Conservation (phyloP, 345 rosid species). For the Gossypium bickii region DNA sequence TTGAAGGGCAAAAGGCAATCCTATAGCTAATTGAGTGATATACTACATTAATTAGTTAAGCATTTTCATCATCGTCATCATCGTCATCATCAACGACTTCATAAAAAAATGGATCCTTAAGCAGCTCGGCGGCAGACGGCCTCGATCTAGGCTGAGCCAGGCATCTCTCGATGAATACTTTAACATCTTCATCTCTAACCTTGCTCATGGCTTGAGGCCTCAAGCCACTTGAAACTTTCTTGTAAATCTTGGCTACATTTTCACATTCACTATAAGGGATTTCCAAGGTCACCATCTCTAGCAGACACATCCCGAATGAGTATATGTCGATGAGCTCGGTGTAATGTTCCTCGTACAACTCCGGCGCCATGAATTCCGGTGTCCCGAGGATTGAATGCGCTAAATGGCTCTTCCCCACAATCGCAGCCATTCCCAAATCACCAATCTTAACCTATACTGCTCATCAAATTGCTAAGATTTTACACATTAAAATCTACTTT, state of each 20-base stretch:
- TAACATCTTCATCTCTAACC: slow-evolving; percentile 54
- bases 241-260: slow-evolving; percentile 62
- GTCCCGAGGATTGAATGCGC: slow-evolving; percentile 86
- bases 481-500: background rate
- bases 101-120: slow-evolving; percentile 60
- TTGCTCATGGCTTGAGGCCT: slow-evolving; percentile 62
- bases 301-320: slow-evolving; percentile 81
- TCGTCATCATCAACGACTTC: slow-evolving; percentile 39
- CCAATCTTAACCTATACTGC: slow-evolving; percentile 69
- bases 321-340: slow-evolving; percentile 78
- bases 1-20: background rate
- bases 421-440: slow-evolving; percentile 80
- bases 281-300: slow-evolving; percentile 72
- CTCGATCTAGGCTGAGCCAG: slow-evolving; percentile 53
- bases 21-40: too few relatives aligned
- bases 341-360: slow-evolving; percentile 74
- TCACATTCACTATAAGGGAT: slow-evolving; percentile 83
- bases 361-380: slow-evolving; percentile 94
- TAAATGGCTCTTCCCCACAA: slow-evolving; percentile 60
- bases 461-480: background rate
- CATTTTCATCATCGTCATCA: slow-evolving; percentile 23
- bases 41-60: too few relatives aligned
- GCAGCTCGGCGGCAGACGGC: slow-evolving; percentile 74
- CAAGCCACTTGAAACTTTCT: slow-evolving; percentile 58
- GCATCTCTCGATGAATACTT: slow-evolving; percentile 70